Evolutionary conservation across 2,329 filamentous ascomycete species (phyloP).

Genomic region (Fusarium nurragi): DNA sequence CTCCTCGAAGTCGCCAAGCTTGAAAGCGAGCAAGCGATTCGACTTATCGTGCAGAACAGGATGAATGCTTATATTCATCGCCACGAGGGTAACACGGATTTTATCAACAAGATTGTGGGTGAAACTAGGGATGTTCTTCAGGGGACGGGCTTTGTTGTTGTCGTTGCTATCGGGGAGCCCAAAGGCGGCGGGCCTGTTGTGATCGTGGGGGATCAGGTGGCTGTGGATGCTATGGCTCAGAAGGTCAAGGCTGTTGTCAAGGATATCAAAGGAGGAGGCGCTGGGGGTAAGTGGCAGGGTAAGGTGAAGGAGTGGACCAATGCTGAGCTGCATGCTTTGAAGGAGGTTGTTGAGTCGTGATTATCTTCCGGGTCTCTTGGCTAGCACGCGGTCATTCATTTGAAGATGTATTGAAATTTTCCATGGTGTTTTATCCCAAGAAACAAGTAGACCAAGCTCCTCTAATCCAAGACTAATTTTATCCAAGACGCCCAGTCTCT

Average conservation of each 20-base stretch:
- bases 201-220: slow-evolving; percentile 37
- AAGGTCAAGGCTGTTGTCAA: slow-evolving; percentile 32
- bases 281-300: slow-evolving; percentile 47
- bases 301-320: slow-evolving; percentile 45
- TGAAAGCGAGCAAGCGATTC: slow-evolving; percentile 40
- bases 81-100: slow-evolving; percentile 41
- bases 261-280: slow-evolving; percentile 45
- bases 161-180: slow-evolving; percentile 43
- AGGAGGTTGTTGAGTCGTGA: slow-evolving; percentile 31
- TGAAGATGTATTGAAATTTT: not conserved
- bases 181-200: slow-evolving; percentile 40
- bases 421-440: accelerated
- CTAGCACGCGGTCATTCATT: not conserved
- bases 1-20: slow-evolving; percentile 44
- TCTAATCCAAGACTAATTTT: not conserved
- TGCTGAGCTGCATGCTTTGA: slow-evolving; percentile 36
- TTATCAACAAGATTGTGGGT: slow-evolving; percentile 44
- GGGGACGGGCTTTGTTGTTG: slow-evolving; percentile 25
- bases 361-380: not conserved
- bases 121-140: slow-evolving; percentile 37
- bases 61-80: slow-evolving; percentile 43
- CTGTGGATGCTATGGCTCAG: slow-evolving; percentile 28
- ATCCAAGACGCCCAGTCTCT: not conserved
- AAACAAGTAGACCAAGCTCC: not conserved
- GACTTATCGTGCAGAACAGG: slow-evolving; percentile 10